Conservation (phyloP, 2,329 filamentous ascomycete genomes). For the Beauveria medogensis region DNA sequence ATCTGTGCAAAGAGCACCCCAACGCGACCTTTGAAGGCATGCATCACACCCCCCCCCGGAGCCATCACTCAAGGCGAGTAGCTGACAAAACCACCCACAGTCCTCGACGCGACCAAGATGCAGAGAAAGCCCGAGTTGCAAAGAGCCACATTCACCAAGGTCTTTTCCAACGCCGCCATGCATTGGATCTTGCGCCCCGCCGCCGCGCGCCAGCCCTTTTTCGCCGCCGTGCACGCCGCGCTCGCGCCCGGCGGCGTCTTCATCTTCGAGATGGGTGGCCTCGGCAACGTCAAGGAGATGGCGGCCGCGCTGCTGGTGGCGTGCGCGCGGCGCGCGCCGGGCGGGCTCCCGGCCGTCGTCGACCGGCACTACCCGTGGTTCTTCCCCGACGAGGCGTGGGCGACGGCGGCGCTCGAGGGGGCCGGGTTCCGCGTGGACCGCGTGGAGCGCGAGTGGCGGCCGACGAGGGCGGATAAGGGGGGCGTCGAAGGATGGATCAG, state of each 20-base stretch:
- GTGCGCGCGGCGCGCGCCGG: conserved; percentile 38
- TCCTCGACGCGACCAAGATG: conserved; percentile 38
- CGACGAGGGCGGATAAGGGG: conserved; percentile 49
- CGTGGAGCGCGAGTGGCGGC: conserved; percentile 56
- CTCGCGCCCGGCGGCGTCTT: conserved; percentile 50
- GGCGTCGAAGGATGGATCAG: conserved; percentile 59
- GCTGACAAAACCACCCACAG: conserved; percentile 20
- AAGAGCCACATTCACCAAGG: conserved; percentile 39
- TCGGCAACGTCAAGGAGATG: conserved; percentile 60
- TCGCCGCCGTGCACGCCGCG: conserved; percentile 41
- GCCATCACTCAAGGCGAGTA: too few relatives aligned
- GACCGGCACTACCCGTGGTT: conserved; percentile 57
- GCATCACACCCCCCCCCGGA: background rate
- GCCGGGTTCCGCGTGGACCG: conserved; percentile 42
- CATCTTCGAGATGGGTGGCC: conserved; percentile 64
- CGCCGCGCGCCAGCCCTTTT: conserved; percentile 40
- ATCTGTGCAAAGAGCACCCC: conserved; percentile 28
- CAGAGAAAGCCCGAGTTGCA: conserved; percentile 27
- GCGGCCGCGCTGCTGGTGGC: conserved; percentile 48
- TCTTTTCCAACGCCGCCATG: conserved; percentile 59
- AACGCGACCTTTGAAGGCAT: conserved; percentile 38
- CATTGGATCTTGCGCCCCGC: conserved; percentile 54
- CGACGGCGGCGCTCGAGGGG: conserved; percentile 35
- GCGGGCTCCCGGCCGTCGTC: conserved; percentile 35
- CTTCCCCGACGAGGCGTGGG: conserved; percentile 59